Evolutionary conservation across 2,329 filamentous ascomycete genomes (phyloP).

Genomic region (Fusarium napiforme): DNA sequence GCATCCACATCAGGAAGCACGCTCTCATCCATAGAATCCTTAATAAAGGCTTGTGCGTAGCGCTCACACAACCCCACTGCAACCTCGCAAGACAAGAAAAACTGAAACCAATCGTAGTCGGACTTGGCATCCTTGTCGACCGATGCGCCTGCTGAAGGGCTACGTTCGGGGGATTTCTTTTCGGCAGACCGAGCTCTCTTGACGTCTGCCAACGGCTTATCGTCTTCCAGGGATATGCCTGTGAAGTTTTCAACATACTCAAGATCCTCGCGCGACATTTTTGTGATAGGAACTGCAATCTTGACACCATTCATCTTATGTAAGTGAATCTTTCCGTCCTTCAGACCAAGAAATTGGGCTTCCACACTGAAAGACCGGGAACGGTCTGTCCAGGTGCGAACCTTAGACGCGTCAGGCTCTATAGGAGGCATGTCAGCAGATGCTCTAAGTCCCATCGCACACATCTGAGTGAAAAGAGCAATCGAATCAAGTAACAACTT

Average conservation of each 20-base stretch:
- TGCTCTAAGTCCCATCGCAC: not conserved
- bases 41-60: conserved; percentile 88
- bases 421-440: conserved; percentile 27
- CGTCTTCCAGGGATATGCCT: conserved; percentile 91
- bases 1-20: conserved; percentile 90
- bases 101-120: conserved; percentile 98
- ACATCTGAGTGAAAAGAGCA: not conserved
- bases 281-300: conserved; percentile 92
- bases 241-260: conserved; percentile 92
- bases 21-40: conserved; percentile 96
- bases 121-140: conserved; percentile 71
- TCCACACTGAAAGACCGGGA: conserved; percentile 97
- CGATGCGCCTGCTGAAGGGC: conserved; percentile 66
- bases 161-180: conserved; percentile 37
- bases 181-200: conserved; percentile 62
- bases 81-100: conserved; percentile 93
- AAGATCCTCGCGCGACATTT: conserved; percentile 95
- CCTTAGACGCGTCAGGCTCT: conserved; percentile 86
- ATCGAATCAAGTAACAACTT: conserved; percentile 52
- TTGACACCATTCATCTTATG: conserved; percentile 99
- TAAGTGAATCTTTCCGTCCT: conserved; percentile 95
- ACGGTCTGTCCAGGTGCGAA: conserved; percentile 94
- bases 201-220: conserved; percentile 91
- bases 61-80: conserved; percentile 93
- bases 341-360: conserved; percentile 92